Percentiles rank a stretch among this genome's conserved stretches.
phyloP scores from a whole-genome alignment of 2,329 filamentous ascomycete species.

The Parafenestella ontariensis region DNA sequence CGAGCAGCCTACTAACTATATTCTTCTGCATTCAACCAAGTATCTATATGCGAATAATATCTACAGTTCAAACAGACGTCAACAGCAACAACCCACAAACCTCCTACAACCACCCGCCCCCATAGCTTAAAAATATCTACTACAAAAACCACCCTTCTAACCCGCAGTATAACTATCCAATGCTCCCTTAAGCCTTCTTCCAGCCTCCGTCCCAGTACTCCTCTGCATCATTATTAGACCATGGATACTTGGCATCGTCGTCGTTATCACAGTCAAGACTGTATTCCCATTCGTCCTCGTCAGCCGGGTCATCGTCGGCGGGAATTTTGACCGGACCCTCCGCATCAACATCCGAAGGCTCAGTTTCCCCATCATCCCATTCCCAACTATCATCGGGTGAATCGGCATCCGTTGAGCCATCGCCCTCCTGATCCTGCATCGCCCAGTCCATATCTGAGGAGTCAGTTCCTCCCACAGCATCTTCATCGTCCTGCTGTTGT shows the following conservation, averaged over 20 bases:
- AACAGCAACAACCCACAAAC: too few relatives aligned
- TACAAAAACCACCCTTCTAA: not conserved
- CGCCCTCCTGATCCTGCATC: not conserved
- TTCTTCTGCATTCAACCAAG: not conserved
- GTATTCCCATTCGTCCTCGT: not conserved
- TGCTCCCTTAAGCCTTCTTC: not conserved
- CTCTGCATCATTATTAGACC: not conserved
- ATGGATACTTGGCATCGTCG: not conserved
- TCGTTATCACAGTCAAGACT: not conserved
- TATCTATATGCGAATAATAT: not conserved
- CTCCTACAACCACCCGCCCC: not conserved
- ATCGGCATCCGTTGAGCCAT: not conserved
- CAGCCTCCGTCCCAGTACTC: not conserved
- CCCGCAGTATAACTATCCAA: not conserved
- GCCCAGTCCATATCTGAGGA: conserved; percentile 9
- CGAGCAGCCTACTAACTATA: not conserved
- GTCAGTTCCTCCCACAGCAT: not conserved
- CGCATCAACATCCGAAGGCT: not conserved
- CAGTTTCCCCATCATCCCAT: not conserved
- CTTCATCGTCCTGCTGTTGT: not conserved
- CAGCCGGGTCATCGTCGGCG: not conserved
- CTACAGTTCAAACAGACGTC: not conserved
- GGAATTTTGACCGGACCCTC: not conserved
- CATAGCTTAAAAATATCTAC: not conserved
- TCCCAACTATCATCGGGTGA: not conserved